Evolutionary conservation across 129 eudicot species (phyloP), one percentile per base, ranked within the genome.

Genomic region (Logfia minima): DNA sequence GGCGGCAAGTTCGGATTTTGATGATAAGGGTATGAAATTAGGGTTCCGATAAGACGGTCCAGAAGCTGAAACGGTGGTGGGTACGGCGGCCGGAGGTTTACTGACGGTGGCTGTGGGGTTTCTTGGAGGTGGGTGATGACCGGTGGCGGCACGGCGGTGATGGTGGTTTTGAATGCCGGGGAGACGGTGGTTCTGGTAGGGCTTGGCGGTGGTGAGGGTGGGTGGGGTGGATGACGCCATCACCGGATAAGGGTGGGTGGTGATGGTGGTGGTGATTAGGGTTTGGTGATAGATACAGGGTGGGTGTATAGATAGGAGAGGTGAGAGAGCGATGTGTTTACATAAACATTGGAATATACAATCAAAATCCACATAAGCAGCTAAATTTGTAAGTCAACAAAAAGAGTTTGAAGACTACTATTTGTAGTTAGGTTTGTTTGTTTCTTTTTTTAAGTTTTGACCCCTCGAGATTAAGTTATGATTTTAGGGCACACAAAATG

Each of bases 191-290:
- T 81, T 81, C 21, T 92, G 89, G 37, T 88, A 87, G 76, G 96
- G 90, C 84, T 90, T 93, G 2, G 98, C 34, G 84, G 95, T 82
- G 88, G 96, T 83, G 56, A 91, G 77, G 2, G 93, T 78, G 28
- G 98, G 89, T 68, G 98, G 96, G 6, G 97, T 92, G 11, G 96
- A 90, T 22, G 98, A 90, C 14, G 98, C 98, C 98, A 92, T 90
- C n/a, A 28, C 28, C 48, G 63, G 63, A 58, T 58, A 63, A 64
- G 72, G 55, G 18, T 14, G 55, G 43, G 5, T 13, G 53, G 43
- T 39, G 45, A 37, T 16, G 76, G 52, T 41, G 74, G 60, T 19
- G 52, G 64, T 8, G 78, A 39, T 59, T 80, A 67, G 76, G 66
- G 75, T 68, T 66, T 73, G 78, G 41, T 32, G 73, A 66, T 26